Evolutionary conservation across 257 asterid species (phyloP), one percentile per base, ranked within the genome.

Genomic region (Ilex asprella): DNA sequence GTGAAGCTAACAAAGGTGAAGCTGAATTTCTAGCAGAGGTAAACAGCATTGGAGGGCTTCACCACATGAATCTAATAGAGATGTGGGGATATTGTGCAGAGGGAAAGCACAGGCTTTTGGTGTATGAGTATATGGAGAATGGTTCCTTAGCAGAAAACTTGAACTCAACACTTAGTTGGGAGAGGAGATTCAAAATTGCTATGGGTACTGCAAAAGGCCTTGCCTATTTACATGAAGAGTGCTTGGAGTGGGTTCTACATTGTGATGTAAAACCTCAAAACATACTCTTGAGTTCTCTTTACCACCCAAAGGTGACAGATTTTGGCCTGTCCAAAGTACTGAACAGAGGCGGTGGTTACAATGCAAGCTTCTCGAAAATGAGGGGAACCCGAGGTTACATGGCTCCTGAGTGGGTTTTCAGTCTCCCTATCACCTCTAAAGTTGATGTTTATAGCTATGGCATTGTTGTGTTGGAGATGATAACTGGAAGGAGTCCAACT

Each of bases 331-430:
- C 61, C 0, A 57, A 31, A 39, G n/a, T 57, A 5, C n/a, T 57
- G 3, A 57, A 12, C n/a, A 12, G 61, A 16, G 61, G 14, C 11
- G 46, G 61, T 15, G 43, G 29, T 13, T 39, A 12, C 21, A 12
- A 57, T 57, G 14, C 52, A 11, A 59, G 14, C 15, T 57, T 57
- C 43, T 57, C 61, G 10, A 57, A 14, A 16, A 57, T 57, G 31
- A 57, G 61, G 35, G 61, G 61, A 57, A 57, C 61, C 14, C 30
- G 61, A 57, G 61, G 61, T 32, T 57, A 57, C 61, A 57, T 57
- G 61, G 61, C 61, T 32, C 61, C 61, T 30, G 61, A 57, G 43
- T 57, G 61, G 61, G 15, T 59, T n/a, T 39, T 12, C 12, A 41
- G 39, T 16, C 53, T 39, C 29, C 52, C 63, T 9, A 59, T 59